These are phyloP conservation scores for Neonectria hederae DNA, from an alignment of 2,329 filamentous ascomycete species.

Conservation along the genomic window DNA sequence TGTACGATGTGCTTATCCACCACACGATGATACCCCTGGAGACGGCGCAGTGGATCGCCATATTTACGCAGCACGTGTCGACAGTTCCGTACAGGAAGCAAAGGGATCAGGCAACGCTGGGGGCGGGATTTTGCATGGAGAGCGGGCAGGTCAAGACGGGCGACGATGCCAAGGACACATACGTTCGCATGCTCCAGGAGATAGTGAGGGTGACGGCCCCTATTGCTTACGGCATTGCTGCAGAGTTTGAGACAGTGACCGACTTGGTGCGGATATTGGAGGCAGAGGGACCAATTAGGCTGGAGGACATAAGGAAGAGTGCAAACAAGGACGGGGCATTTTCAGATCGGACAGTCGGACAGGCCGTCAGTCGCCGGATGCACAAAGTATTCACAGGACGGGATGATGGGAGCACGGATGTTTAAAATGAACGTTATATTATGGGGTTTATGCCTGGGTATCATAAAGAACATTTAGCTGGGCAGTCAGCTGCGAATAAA, in stretches of 20 bases:
- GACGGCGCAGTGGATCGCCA: slow-evolving; percentile 76
- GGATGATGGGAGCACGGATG: slow-evolving; percentile 65
- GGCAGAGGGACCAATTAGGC: slow-evolving; percentile 63
- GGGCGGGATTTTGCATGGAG: slow-evolving; percentile 81
- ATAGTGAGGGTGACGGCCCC: slow-evolving; percentile 76
- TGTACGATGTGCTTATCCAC: slow-evolving; percentile 73
- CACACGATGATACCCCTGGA: slow-evolving; percentile 70
- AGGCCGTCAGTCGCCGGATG: slow-evolving; percentile 66
- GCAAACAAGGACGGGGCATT: slow-evolving; percentile 66
- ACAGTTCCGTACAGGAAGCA: slow-evolving; percentile 76
- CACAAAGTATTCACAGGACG: slow-evolving; percentile 67
- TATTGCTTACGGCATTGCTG: slow-evolving; percentile 74
- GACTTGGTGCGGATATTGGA: slow-evolving; percentile 69
- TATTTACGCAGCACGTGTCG: slow-evolving; percentile 82
- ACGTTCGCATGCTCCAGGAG: slow-evolving; percentile 79
- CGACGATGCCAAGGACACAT: slow-evolving; percentile 72
- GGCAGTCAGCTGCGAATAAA: neutral
- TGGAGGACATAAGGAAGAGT: slow-evolving; percentile 70
- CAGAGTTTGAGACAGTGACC: slow-evolving; percentile 66
- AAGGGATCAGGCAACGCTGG: slow-evolving; percentile 58
- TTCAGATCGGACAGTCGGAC: slow-evolving; percentile 65
- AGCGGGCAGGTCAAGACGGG: slow-evolving; percentile 78
- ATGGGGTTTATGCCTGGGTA: slow-evolving; percentile 12
- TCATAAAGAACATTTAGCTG: neutral
- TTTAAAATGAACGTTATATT: slow-evolving; percentile 47